Evolutionary conservation across 192 early-diverging fungal genomes (phyloP).

Genomic region (Coemansia nantahalensis): DNA sequence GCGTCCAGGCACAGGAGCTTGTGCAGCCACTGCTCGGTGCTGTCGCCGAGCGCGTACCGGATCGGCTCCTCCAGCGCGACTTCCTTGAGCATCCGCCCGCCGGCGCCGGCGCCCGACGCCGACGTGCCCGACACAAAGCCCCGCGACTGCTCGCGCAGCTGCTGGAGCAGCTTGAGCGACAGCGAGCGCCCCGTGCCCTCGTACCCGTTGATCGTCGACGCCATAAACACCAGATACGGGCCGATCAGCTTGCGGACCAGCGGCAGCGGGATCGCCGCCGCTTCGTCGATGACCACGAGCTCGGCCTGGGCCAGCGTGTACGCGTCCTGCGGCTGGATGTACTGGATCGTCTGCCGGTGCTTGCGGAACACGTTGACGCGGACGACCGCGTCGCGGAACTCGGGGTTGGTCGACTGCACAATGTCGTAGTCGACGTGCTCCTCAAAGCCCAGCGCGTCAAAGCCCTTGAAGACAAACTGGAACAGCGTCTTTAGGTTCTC

Average conservation of each 20-base stretch:
- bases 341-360: constrained; percentile 97
- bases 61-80: constrained; percentile 94
- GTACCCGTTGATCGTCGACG: constrained; percentile 98
- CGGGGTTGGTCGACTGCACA: constrained; percentile 95
- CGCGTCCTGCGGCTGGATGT: constrained; percentile 95
- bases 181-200: constrained; percentile 98
- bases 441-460: constrained; percentile 97
- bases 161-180: constrained; percentile 92
- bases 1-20: constrained; percentile 92
- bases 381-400: constrained; percentile 93
- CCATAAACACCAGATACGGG: constrained; percentile 97
- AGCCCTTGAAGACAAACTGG: constrained; percentile 97
- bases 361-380: constrained; percentile 94
- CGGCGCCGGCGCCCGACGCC: constrained; percentile 17
- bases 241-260: constrained; percentile 89
- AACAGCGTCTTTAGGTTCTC: constrained; percentile 99
- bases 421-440: constrained; percentile 99
- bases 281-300: constrained; percentile 97
- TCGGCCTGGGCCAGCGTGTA: constrained; percentile 94
- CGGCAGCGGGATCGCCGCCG: constrained; percentile 96
- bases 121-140: constrained; percentile 56
- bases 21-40: constrained; percentile 94
- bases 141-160: constrained; percentile 89
- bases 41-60: constrained; percentile 82
- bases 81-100: constrained; percentile 80